Percentiles rank a stretch among this genome's conserved stretches.
Conservation (phyloP, 2,329 filamentous ascomycete species). For the Madurella fahalii region DNA sequence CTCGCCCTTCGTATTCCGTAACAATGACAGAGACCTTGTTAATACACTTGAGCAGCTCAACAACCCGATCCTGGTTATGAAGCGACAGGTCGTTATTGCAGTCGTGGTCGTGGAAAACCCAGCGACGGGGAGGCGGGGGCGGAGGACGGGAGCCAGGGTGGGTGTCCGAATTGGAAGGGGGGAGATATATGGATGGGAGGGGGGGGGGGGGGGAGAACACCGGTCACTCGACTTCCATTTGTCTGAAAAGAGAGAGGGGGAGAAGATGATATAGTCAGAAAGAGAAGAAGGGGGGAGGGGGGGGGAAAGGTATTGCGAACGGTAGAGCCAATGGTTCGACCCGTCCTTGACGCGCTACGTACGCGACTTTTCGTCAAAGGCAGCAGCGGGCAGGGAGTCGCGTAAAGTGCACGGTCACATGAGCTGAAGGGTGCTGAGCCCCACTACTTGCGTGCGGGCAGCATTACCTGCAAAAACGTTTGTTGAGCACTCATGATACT, state of each 20-base stretch:
- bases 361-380: conserved; percentile 21
- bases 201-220: not conserved
- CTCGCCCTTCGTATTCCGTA: not conserved
- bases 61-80: not conserved
- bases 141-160: not conserved
- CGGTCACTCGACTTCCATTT: not conserved
- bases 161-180: not conserved
- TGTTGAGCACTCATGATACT: not conserved
- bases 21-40: no score
- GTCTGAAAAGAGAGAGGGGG: not conserved
- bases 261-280: not conserved
- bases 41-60: no score
- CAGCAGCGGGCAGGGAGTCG: conserved; percentile 15
- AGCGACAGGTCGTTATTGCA: not conserved
- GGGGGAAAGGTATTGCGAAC: not conserved
- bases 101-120: not conserved
- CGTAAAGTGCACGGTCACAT: conserved; percentile 23
- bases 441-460: not conserved
- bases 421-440: not conserved
- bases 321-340: not conserved
- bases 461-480: not conserved
- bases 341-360: conserved; percentile 19
- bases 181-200: not conserved
- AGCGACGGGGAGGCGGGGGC: not conserved
- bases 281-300: no score